Conservation (phyloP, 1,284 basidiomycete genomes). For the Erythrobasidium hasegawianum region DNA sequence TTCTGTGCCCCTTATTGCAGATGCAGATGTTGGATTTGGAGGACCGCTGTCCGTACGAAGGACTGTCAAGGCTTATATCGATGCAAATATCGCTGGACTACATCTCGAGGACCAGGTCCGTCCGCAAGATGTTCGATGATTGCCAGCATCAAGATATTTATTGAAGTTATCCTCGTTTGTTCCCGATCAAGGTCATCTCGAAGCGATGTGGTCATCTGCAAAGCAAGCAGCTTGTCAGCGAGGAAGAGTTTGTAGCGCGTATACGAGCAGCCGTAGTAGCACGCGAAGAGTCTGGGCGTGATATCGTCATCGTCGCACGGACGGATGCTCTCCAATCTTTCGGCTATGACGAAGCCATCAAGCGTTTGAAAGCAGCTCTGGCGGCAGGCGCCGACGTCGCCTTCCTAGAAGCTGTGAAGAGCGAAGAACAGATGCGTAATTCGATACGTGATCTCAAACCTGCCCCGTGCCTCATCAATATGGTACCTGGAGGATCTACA, state of each 20-base stretch:
- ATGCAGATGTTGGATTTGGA: constrained; percentile 55
- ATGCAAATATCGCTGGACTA: constrained; percentile 67
- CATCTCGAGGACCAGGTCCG: constrained; percentile 76
- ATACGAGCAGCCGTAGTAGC: constrained; percentile 72
- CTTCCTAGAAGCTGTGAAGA: constrained; percentile 76
- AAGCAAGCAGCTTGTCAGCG: constrained; percentile 73
- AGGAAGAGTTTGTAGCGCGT: constrained; percentile 68
- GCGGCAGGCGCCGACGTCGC: constrained; percentile 75
- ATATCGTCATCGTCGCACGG: constrained; percentile 73
- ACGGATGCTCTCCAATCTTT: constrained; percentile 68
- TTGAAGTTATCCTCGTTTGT: too few relatives aligned
- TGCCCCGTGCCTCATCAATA: constrained; percentile 69
- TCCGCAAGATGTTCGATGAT: constrained; percentile 53
- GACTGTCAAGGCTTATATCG: constrained; percentile 66
- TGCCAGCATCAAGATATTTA: too few relatives aligned
- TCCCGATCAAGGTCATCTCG: too few relatives aligned
- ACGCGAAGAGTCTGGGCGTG: constrained; percentile 64
- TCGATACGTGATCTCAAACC: constrained; percentile 52
- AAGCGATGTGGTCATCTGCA: constrained; percentile 76
- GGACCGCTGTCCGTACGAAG: constrained; percentile 71
- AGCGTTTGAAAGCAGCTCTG: constrained; percentile 64
- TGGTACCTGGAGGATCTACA: constrained; percentile 69
- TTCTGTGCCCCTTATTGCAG: constrained; percentile 15
- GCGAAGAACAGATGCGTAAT: constrained; percentile 55
- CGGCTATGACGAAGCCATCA: constrained; percentile 73